These are phyloP conservation scores for Rheum nobile DNA, from an alignment of 148 eudicot genomes.

Conservation along the genomic window DNA sequence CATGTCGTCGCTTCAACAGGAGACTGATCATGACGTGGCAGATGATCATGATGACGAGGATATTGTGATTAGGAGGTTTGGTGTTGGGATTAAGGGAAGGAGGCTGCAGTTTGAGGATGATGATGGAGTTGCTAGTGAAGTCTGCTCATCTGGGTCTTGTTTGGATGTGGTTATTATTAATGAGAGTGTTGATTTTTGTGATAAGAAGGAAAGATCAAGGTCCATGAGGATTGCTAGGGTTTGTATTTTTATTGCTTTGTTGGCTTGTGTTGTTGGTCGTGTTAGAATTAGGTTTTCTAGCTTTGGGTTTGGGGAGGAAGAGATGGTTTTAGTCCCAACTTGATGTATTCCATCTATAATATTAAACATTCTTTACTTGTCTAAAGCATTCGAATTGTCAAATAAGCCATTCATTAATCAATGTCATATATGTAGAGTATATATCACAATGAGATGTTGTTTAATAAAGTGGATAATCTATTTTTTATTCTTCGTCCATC, in stretches of 20 bases:
- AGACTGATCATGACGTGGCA: neutral
- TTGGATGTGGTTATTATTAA: neutral
- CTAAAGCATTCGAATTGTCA: no score
- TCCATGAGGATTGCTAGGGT: neutral
- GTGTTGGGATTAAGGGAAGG: neutral
- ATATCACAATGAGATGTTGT: no score
- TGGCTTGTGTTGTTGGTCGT: neutral
- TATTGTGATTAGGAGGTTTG: neutral
- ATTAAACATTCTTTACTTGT: neutral
- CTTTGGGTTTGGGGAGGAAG: neutral
- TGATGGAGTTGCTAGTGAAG: neutral
- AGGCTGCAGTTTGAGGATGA: neutral
- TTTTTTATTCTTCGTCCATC: no score
- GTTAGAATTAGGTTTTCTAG: neutral
- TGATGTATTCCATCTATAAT: neutral
- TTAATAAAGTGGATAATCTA: no score
- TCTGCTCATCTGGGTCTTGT: neutral
- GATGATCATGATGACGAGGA: neutral
- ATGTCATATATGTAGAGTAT: no score
- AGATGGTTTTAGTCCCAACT: slow-evolving; percentile 1
- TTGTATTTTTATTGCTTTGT: neutral
- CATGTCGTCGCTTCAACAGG: neutral
- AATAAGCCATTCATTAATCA: neutral
- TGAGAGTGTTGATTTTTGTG: neutral
- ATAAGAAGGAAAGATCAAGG: neutral